Evolutionary conservation across 192 early-diverging fungal species (phyloP), one percentile per base, ranked within the genome.

Genomic region (Chytriomyces confervae): DNA sequence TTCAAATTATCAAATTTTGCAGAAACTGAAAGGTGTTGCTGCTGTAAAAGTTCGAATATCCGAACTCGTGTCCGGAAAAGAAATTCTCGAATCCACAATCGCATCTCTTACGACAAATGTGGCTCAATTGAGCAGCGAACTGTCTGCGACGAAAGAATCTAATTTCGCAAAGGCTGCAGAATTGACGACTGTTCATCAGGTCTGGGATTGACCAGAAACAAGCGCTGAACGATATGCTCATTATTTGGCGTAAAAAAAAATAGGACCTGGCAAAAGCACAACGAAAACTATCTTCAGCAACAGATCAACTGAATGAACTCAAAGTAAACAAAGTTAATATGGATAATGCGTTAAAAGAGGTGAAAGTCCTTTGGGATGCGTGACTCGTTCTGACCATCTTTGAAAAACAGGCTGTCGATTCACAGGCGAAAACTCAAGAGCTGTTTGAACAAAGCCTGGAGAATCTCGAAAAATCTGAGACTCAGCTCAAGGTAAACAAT

Each of bases 11-110:
- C 53, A 57, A 57, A 8, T 18, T 18, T 20, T 27, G 1, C 50
- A 72, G 69, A 72, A 51, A 53, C 69, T 27, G 20, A 51, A 72
- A 36, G 69, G 69, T 36, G 57, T 72, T 10, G 69, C 57, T 9
- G 69, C 69, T 49, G 44, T 72, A 2, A 72, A 72, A 72, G n/a
- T 27, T 5, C 13, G 69, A 50, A 72, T 72, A 20, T 7, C 9
- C 20, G 69, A 72, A 18, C 50, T 72, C 2, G 8, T 72, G 8
- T 20, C 20, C n/a, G 45, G 50, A 20, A 72, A 72, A 7, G 13
- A 51, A 61, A 20, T 51, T 13, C 69, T 72, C 8, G 57, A 61
- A 23, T 36, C 44, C 9, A 50, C 50, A 60, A 27, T 57, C 50
- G 20, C 16, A 16, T 18, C 10, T 18, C 47, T 72, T 5, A 49